phyloP scores from a whole-genome alignment of 2,329 filamentous ascomycete genomes.

The Trichoderma sp. region DNA sequence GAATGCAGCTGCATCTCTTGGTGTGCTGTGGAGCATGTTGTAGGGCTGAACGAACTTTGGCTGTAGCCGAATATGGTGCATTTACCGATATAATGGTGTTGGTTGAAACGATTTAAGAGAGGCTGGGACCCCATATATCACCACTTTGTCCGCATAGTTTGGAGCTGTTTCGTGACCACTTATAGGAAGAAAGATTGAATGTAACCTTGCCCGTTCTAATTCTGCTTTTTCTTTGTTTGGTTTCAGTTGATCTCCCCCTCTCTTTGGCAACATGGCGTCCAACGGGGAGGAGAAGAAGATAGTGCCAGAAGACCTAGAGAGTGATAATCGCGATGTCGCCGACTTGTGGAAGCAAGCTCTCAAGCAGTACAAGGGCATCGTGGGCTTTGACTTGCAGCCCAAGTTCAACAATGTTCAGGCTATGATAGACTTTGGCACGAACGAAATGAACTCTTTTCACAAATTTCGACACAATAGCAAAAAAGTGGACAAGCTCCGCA shows the following conservation, averaged over 20 bases:
- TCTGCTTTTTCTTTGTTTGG: neutral
- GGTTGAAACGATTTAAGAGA: neutral
- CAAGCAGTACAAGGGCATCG: conserved; percentile 34
- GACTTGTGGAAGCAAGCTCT: conserved; percentile 36
- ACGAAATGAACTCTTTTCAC: conserved; percentile 34
- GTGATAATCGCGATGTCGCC: conserved; percentile 31
- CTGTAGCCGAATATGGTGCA: neutral
- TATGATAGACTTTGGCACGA: conserved; percentile 29
- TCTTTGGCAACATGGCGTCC: conserved; percentile 7
- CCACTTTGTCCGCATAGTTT: neutral
- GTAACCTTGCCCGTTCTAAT: neutral
- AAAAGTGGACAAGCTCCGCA: conserved; percentile 34
- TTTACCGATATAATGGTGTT: neutral
- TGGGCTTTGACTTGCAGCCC: conserved; percentile 33
- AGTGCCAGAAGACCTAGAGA: conserved; percentile 24
- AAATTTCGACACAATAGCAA: conserved; percentile 36
- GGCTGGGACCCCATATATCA: neutral
- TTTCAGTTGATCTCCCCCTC: neutral
- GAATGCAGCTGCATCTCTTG: neutral
- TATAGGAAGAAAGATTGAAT: neutral
- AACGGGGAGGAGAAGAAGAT: neutral
- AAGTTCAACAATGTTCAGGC: conserved; percentile 31
- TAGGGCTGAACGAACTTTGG: neutral
- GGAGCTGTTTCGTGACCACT: neutral
- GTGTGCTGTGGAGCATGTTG: neutral